Percentiles rank a stretch among this genome's conserved stretches.
Evolutionary conservation across 352 stramenopile species (phyloP).

Genomic region (Peronosclerospora sorghi): DNA sequence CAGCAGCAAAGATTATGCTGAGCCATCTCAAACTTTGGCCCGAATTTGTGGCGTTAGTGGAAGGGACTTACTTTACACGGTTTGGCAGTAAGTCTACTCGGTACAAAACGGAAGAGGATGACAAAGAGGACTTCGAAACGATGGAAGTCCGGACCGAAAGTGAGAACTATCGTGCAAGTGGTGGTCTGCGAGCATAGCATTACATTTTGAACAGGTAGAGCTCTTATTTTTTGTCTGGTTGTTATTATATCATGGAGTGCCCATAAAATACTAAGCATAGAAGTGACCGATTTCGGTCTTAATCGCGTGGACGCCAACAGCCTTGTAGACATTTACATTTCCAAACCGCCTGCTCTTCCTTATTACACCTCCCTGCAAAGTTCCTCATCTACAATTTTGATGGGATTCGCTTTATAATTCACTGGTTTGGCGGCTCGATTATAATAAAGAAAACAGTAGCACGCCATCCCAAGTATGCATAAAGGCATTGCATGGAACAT

Average conservation of each 20-base stretch:
- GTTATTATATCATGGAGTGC: too few relatives aligned
- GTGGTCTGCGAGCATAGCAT: conserved; percentile 27
- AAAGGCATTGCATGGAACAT: conserved; percentile 42
- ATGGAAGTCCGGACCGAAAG: conserved; percentile 72
- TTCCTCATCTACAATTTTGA: conserved; percentile 60
- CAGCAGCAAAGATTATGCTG: conserved; percentile 81
- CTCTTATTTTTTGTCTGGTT: too few relatives aligned
- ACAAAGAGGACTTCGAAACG: conserved; percentile 61
- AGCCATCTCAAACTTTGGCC: conserved; percentile 79
- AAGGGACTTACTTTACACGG: conserved; percentile 76
- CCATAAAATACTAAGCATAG: too few relatives aligned
- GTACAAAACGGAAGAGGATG: conserved; percentile 73
- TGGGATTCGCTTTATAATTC: conserved; percentile 50
- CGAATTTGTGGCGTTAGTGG: conserved; percentile 78
- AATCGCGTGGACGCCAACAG: conserved; percentile 8
- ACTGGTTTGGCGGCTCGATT: conserved; percentile 65
- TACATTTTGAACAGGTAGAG: conserved; percentile 13
- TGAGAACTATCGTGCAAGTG: conserved; percentile 41
- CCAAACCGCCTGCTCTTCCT: conserved; percentile 16
- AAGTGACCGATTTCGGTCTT: neutral
- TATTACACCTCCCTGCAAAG: conserved; percentile 26
- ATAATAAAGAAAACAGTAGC: conserved; percentile 69
- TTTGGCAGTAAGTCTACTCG: conserved; percentile 46
- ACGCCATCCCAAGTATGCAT: conserved; percentile 43
- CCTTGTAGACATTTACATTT: conserved; percentile 39